Conservation (phyloP, 345 rosid species). For the Eucalyptus sideroxylon region DNA sequence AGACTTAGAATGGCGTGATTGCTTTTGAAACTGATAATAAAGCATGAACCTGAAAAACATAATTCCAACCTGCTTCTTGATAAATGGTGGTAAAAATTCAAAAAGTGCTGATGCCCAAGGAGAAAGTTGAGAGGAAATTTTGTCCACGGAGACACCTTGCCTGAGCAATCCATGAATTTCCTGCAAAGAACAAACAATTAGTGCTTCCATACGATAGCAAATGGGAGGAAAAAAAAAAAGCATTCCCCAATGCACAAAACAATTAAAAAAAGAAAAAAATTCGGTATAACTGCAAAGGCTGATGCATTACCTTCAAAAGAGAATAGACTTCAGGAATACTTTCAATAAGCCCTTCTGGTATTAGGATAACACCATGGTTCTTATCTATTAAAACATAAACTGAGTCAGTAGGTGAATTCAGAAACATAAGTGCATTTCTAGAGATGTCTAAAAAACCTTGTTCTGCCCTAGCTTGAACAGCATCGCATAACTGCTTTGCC, state of each 20-base stretch:
- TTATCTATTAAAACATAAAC: conserved; percentile 42
- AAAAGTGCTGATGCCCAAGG: conserved; percentile 98
- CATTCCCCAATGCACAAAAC: neutral
- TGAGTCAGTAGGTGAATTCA: conserved; percentile 4
- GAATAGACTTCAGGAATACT: conserved; percentile 98
- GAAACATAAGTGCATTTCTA: neutral
- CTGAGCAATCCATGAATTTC: conserved; percentile 75
- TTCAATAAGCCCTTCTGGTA: conserved; percentile 98
- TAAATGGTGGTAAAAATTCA: conserved; percentile 84
- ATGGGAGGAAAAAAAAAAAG: neutral
- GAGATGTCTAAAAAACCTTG: conserved; percentile 37
- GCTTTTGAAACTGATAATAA: neutral
- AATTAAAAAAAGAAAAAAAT: neutral
- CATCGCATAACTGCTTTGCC: conserved; percentile 86
- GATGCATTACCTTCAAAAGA: conserved; percentile 56
- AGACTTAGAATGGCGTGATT: neutral
- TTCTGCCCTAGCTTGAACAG: conserved; percentile 91
- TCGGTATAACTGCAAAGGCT: neutral
- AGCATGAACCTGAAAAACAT: neutral
- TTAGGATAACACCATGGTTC: conserved; percentile 88
- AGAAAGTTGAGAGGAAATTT: conserved; percentile 81
- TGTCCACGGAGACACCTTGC: conserved; percentile 59
- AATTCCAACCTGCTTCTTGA: conserved; percentile 69
- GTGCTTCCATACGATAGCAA: neutral
- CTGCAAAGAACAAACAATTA: conserved; percentile 14